Base-by-base conservation (phyloP, 257 asterid genomes). In the Thymus quinquecostatus region DNA sequence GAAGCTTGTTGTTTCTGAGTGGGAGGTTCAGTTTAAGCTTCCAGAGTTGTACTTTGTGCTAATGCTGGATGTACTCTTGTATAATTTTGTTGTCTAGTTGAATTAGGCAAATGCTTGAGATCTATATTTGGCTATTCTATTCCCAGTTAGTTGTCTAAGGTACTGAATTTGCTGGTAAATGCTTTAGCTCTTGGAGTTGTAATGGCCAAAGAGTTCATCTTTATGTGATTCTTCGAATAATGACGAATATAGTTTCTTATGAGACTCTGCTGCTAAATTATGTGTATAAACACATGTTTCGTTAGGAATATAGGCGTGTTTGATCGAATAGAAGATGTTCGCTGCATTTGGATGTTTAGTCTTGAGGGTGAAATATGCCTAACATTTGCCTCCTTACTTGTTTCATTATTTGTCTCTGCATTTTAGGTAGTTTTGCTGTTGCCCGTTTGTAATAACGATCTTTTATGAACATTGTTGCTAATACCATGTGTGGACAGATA, bases 351-450 rank as follows among this genome's bases (percentile, higher is more conserved):
- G 8, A 13, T 30, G 36, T 10, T 29, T 11, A 30, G 60, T 36
- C 8, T 8, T 8, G 59, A 9, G 53, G n/a, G 3, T 40, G 36
- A 21, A 61, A 5, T 34, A 50, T 50, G 30, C 33, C 1, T 49
- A 44, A 40, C 60, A 47, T 63, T 70, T 6, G 6, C n/a, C n/a
- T 2, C 6, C 32, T 5, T 7, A 44, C 51, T 12, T 43, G 12
- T 45, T 13, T 38, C 41, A 5, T 38, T 38, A 38, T 53, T 32
- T 50, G 59, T 60, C 62, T 29, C 61, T 76, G 32, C 41, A 44
- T 73, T 83, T 66, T 90, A 89, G 99, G 89, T 84, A 72, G 81
- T 83, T 54, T 65, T 89, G 66, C 78, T 89, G 65, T 78, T 89
- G 84, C 82, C 89, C 79, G 69, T 92, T 79, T 87, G 6, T 38